Percentiles rank a stretch among this genome's conserved stretches.
Evolutionary conservation across 1,284 basidiomycete species (phyloP).

Genomic region (Pisolithus thermaeus): DNA sequence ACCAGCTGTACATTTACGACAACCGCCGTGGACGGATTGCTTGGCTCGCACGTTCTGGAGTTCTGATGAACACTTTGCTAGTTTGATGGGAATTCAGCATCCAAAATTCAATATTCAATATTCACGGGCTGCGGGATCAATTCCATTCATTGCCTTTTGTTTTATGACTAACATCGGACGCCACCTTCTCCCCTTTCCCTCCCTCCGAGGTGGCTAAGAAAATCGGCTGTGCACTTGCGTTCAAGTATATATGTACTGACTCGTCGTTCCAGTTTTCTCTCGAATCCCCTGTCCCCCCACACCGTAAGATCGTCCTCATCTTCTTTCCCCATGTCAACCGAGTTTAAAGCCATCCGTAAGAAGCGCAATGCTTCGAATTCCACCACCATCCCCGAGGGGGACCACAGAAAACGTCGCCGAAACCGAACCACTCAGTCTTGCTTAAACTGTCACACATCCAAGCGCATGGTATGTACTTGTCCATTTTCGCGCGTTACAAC

Average conservation of each 20-base stretch:
- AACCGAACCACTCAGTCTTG: conserved; percentile 65
- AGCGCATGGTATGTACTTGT: conserved; percentile 63
- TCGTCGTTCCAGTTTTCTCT: conserved; percentile 15
- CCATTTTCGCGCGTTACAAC: neutral
- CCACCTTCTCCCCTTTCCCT: neutral
- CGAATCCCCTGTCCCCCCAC: conserved; percentile 3
- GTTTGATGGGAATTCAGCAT: conserved; percentile 1
- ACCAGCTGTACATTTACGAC: neutral
- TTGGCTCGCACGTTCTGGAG: neutral
- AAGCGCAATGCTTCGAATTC: conserved; percentile 19
- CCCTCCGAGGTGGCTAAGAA: neutral
- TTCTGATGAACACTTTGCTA: neutral
- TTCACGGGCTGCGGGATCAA: neutral
- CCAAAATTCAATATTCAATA: too few relatives aligned
- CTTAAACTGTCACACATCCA: conserved; percentile 69
- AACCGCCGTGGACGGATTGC: neutral
- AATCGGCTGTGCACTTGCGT: neutral
- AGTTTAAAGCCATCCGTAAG: conserved; percentile 23
- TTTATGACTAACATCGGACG: neutral
- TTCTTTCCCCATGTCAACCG: conserved; percentile 21
- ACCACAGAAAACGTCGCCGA: conserved; percentile 52
- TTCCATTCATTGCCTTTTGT: neutral
- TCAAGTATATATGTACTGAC: neutral
- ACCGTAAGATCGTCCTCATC: conserved; percentile 1
- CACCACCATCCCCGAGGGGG: conserved; percentile 28